phyloP scores from a whole-genome alignment of 1,284 basidiomycete genomes.

The Cerrena zonata region DNA sequence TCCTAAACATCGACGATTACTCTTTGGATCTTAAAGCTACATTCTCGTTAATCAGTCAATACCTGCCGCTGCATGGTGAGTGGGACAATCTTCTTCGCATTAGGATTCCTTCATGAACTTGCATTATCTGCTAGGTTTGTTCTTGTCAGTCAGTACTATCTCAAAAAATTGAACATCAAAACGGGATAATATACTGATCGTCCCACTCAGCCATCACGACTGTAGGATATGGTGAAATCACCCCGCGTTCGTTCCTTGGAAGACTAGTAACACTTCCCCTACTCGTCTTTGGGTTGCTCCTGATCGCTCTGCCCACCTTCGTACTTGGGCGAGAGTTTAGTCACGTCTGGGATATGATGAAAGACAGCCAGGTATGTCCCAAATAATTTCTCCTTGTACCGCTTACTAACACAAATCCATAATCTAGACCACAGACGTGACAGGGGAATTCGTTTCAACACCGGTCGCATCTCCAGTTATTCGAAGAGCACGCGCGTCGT shows the following conservation, averaged over 20 bases:
- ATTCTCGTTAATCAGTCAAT: conserved; percentile 50
- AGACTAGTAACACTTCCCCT: conserved; percentile 79
- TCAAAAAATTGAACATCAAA: background rate
- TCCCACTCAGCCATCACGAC: conserved; percentile 63
- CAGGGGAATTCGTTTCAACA: conserved; percentile 9
- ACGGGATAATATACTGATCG: background rate
- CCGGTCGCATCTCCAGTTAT: conserved; percentile 10
- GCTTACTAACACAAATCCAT: background rate
- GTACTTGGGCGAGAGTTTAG: conserved; percentile 86
- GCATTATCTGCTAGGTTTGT: conserved; percentile 39
- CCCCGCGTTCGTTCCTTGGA: conserved; percentile 76
- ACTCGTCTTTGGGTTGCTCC: conserved; percentile 76
- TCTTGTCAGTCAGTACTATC: conserved; percentile 48
- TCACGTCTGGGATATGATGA: conserved; percentile 79
- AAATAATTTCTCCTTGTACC: conserved; percentile 7
- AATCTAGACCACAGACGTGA: conserved; percentile 9
- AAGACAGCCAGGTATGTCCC: conserved; percentile 34
- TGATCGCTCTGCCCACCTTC: conserved; percentile 84
- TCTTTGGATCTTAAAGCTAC: background rate
- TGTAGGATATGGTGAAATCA: conserved; percentile 84
- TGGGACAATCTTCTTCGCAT: conserved; percentile 1
- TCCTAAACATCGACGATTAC: too few relatives aligned
- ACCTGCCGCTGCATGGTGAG: conserved; percentile 69
- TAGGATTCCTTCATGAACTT: background rate
- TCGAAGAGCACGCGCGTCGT: conserved; percentile 5